Evolutionary conservation across 495 filamentous ascomycete genomes (phyloP).

Genomic region (Chaetomium fimeti): DNA sequence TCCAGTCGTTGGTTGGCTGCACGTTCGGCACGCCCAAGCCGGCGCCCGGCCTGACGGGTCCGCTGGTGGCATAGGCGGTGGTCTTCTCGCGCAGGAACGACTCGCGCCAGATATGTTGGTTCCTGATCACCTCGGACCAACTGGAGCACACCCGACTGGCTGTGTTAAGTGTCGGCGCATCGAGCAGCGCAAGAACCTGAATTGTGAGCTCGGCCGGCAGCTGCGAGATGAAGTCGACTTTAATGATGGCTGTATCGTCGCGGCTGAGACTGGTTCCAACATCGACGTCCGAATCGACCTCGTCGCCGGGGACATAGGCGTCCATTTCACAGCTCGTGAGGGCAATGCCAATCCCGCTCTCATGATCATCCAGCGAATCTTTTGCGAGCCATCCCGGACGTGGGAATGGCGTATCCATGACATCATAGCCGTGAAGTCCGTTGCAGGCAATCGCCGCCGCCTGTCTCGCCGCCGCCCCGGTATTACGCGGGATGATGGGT

Average conservation of each 20-base stretch:
- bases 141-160: constrained; percentile 59
- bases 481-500: constrained; percentile 54
- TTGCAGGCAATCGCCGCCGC: constrained; percentile 60
- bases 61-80: constrained; percentile 52
- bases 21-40: constrained; percentile 51
- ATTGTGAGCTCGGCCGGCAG: constrained; percentile 72
- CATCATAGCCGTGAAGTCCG: constrained; percentile 57
- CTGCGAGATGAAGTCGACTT: constrained; percentile 62
- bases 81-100: constrained; percentile 70
- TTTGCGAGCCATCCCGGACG: constrained; percentile 37
- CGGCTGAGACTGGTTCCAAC: constrained; percentile 41
- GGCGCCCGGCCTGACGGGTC: constrained; percentile 43
- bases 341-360: constrained; percentile 81
- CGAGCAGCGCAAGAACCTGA: constrained; percentile 67
- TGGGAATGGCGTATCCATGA: constrained; percentile 41
- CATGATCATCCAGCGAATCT: constrained; percentile 57
- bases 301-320: constrained; percentile 31
- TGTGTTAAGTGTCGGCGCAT: constrained; percentile 62
- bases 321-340: constrained; percentile 53
- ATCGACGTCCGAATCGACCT: constrained; percentile 36
- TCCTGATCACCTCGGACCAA: constrained; percentile 63
- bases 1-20: constrained; percentile 68
- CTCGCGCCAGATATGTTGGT: constrained; percentile 71
- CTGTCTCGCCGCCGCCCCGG: constrained; percentile 67
- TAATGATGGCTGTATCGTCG: constrained; percentile 41